Evolutionary conservation across 352 stramenopile species (phyloP).

Genomic region (Phytophthora palmivora): DNA sequence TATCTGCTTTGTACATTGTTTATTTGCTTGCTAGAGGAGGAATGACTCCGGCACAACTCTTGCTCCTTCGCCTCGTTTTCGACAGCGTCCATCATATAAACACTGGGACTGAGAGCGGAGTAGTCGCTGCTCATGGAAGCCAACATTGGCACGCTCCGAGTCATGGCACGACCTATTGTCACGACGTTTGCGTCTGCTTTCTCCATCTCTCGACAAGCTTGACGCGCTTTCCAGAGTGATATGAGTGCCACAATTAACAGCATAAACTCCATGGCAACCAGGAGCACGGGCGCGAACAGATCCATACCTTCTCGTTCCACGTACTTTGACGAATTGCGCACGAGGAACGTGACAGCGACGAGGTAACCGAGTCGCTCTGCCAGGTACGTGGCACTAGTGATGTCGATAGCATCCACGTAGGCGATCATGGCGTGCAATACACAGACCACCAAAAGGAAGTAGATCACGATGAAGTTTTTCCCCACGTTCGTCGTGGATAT

Average conservation of each 20-base stretch:
- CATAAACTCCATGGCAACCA: conserved; percentile 30
- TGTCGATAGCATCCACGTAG: conserved; percentile 38
- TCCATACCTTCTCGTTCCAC: conserved; percentile 24
- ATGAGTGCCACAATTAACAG: conserved; percentile 21
- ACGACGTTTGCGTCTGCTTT: conserved; percentile 12
- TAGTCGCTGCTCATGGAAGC: conserved; percentile 23
- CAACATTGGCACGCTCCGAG: conserved; percentile 25
- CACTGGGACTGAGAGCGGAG: conserved; percentile 14
- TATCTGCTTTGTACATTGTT: background rate
- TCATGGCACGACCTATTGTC: conserved; percentile 11
- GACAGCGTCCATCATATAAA: conserved; percentile 1
- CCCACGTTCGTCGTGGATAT: conserved; percentile 30
- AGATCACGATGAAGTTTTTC: conserved; percentile 37
- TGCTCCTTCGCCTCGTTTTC: conserved; percentile 2
- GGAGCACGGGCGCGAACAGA: conserved; percentile 32
- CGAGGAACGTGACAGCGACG: conserved; percentile 31
- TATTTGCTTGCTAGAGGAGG: conserved; percentile 13
- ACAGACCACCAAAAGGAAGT: conserved; percentile 40
- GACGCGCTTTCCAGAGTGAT: conserved; percentile 14
- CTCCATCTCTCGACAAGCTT: conserved; percentile 7
- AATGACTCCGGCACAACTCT: conserved; percentile 1
- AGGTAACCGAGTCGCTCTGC: conserved; percentile 38
- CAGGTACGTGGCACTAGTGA: conserved; percentile 29
- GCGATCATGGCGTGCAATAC: conserved; percentile 36
- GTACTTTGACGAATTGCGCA: conserved; percentile 29